A percentile compares a stretch with the other conserved stretches of the same genome.
Conservation (phyloP, 331 rosid species). For the Telfairia occidentalis region DNA sequence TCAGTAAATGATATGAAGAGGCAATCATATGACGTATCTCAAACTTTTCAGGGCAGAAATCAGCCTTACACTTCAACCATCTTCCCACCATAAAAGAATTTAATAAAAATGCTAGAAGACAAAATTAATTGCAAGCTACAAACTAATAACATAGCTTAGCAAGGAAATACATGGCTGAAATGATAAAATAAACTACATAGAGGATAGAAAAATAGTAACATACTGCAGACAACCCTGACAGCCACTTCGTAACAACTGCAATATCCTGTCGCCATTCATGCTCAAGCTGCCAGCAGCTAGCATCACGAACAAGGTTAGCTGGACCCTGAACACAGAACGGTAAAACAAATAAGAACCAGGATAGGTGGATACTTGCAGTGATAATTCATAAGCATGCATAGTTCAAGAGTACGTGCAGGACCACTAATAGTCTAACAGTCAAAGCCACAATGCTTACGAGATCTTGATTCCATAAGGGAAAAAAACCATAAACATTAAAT, state of each 20-base stretch:
- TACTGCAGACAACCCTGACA: conserved; percentile 84
- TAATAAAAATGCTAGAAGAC: neutral
- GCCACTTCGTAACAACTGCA: conserved; percentile 92
- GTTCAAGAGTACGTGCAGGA: neutral
- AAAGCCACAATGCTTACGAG: neutral
- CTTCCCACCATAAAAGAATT: neutral
- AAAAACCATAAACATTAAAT: neutral
- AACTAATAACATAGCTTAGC: neutral
- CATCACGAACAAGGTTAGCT: conserved; percentile 65
- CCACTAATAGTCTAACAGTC: neutral
- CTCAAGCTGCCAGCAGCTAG: conserved; percentile 68
- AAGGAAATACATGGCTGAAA: neutral
- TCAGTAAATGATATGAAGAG: neutral
- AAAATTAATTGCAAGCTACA: neutral
- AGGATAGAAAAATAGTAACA: conserved; percentile 13
- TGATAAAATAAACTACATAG: conserved; percentile 10
- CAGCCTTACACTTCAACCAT: neutral
- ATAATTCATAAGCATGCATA: neutral
- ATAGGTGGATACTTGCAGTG: neutral
- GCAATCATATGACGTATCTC: neutral
- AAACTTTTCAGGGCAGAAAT: neutral
- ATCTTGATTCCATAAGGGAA: neutral
- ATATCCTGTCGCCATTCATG: conserved; percentile 93
- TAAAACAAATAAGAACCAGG: neutral
- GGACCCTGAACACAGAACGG: conserved; percentile 45